A percentile compares a stretch with the other conserved stretches of the same genome.
Evolutionary conservation across 805 yeast genomes (phyloP).

Genomic region (Kazachstania africana): DNA sequence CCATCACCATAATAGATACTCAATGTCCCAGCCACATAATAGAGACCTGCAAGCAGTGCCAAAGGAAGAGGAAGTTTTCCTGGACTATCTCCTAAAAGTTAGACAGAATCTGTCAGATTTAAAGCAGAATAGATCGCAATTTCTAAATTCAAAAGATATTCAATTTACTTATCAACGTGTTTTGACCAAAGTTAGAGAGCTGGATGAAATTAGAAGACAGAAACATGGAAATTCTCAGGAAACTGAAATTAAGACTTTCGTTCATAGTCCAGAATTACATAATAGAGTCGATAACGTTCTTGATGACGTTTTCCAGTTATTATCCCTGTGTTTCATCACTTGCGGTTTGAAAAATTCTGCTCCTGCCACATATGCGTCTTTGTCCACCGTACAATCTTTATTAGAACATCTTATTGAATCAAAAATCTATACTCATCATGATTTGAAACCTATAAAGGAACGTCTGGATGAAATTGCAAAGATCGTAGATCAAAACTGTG

Average conservation of each 20-base stretch:
- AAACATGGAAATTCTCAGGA: too few relatives aligned
- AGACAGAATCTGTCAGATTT: slow-evolving; percentile 33
- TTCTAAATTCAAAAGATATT: slow-evolving; percentile 59
- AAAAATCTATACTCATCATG: slow-evolving; percentile 73
- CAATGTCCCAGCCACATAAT: too few relatives aligned
- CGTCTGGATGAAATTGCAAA: slow-evolving; percentile 59
- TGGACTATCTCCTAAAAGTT: slow-evolving; percentile 31
- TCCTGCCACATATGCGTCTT: slow-evolving; percentile 87
- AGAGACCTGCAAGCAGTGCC: slow-evolving; percentile 24
- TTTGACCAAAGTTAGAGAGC: slow-evolving; percentile 38
- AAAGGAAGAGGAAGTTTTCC: slow-evolving; percentile 27
- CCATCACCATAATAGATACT: too few relatives aligned
- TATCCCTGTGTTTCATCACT: slow-evolving; percentile 79
- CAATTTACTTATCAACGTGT: slow-evolving; percentile 47
- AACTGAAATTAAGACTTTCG: slow-evolving; percentile 16
- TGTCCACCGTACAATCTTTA: slow-evolving; percentile 75
- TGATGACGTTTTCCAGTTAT: slow-evolving; percentile 82
- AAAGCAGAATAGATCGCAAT: slow-evolving; percentile 56
- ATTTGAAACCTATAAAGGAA: slow-evolving; percentile 62
- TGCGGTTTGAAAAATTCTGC: slow-evolving; percentile 86
- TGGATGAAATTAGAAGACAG: slow-evolving; percentile 39
- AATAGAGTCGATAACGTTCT: slow-evolving; percentile 57
- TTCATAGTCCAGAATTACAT: slow-evolving; percentile 20
- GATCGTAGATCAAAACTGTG: slow-evolving; percentile 40
- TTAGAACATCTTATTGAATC: slow-evolving; percentile 74